Base-by-base conservation (phyloP, 352 stramenopile species). In the Globisporangium canariense region DNA sequence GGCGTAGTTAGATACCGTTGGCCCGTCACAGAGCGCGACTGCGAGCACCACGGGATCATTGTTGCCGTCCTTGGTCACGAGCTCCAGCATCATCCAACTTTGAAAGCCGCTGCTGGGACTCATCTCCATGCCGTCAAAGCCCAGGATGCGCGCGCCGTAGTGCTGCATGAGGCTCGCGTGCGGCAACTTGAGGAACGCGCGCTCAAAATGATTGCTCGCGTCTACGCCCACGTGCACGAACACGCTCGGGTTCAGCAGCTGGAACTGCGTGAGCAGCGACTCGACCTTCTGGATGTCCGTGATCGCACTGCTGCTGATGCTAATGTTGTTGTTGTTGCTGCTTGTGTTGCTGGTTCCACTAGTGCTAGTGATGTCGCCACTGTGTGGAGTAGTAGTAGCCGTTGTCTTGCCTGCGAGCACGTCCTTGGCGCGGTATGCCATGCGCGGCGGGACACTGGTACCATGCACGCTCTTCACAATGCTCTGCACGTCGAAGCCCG, bases 201-300 rank as follows among this genome's bases (percentile, higher is more conserved):
- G 73, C 45, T 63, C 70, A 57, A 79, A 82, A 49, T 67, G 67
- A 16, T 62, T 61, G 45, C 58, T 59, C 28, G 51, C 53, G 34
- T 79, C 70, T 2, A 79, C 40, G 46, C 75, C 62, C 10, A 79
- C 49, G 7, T 74, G 67, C 4, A 77, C 45, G 25, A 61, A 69
- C 9, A 52, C 58, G 2, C 66, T 76, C 22, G 77, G 64, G 41
- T 83, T 83, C 14, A 78, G 55, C 52, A 64, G 61, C 53, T 76
- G 69, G 59, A 85, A 85, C 36, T 77, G 72, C 25, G 75, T 30
- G 40, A 85, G 43, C 51, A 85, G 51, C 32, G 73, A 85, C 68
- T 81, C 74, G 52, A 85, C 58, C 45, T 80, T 75, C 65, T 80
- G 69, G 51, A 80, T 71, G 1, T 18, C n/a, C 11, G n/a, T 3